These are phyloP conservation scores for Syncephalastrum sp. DNA, from an alignment of 371 early-diverging fungal species.

Conservation along the genomic window DNA sequence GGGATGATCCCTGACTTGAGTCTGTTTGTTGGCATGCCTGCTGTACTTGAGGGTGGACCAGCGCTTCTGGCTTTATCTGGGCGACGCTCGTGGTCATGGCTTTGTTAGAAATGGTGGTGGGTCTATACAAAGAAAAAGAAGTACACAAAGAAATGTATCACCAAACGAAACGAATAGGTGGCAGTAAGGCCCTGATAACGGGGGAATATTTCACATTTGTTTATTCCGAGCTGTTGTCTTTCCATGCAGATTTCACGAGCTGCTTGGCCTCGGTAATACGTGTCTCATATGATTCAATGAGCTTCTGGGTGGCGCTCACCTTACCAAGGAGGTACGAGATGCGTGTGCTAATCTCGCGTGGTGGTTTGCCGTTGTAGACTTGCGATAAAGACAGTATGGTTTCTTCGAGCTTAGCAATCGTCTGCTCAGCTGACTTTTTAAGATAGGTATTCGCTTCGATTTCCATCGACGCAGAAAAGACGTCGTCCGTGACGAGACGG, in stretches of 20 bases:
- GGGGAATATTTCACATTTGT: not conserved
- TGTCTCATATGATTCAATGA: constrained; percentile 54
- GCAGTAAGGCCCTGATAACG: not conserved
- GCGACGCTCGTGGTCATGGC: no score
- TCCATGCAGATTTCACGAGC: constrained; percentile 34
- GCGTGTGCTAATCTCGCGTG: constrained; percentile 55
- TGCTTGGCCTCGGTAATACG: constrained; percentile 50
- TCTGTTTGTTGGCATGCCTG: no score
- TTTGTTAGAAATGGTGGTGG: no score
- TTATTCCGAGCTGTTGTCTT: constrained; percentile 7
- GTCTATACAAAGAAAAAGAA: no score
- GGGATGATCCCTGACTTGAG: no score
- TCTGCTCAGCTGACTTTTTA: constrained; percentile 64
- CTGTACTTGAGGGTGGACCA: no score
- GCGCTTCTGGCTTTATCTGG: no score
- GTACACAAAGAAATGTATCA: not conserved
- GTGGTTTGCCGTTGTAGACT: constrained; percentile 46
- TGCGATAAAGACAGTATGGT: constrained; percentile 61
- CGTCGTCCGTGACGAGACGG: constrained; percentile 64
- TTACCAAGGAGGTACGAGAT: constrained; percentile 57
- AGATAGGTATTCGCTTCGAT: constrained; percentile 69
- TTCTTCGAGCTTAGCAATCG: constrained; percentile 68
- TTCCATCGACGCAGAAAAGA: constrained; percentile 80
- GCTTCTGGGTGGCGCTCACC: constrained; percentile 48
- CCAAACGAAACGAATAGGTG: not conserved